These are phyloP conservation scores for Raffaelea ambrosiae DNA, from an alignment of 2,329 filamentous ascomycete species.

Conservation along the genomic window DNA sequence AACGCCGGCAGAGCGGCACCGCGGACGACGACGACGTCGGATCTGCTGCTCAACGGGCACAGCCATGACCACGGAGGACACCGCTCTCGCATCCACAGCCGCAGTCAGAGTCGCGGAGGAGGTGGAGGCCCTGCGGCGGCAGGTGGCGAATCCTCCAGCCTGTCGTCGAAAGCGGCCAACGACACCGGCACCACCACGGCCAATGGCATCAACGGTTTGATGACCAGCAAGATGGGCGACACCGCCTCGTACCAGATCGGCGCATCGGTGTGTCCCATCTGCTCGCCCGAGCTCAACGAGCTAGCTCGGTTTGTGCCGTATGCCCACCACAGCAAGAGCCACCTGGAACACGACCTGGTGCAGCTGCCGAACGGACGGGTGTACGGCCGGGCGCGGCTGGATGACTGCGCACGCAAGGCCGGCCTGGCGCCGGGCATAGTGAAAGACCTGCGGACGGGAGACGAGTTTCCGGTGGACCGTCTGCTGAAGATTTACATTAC, in stretches of 20 bases:
- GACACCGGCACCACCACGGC: conserved; percentile 3
- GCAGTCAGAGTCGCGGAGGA: too few relatives aligned
- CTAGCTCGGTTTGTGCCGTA: conserved; percentile 85
- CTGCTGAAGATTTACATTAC: conserved; percentile 90
- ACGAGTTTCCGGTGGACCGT: conserved; percentile 51
- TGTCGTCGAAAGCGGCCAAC: too few relatives aligned
- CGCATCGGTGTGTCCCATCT: conserved; percentile 71
- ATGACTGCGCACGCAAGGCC: conserved; percentile 71
- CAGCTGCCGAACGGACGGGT: conserved; percentile 81
- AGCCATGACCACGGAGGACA: too few relatives aligned
- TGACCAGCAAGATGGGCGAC: conserved; percentile 10
- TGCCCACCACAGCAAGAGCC: conserved; percentile 89
- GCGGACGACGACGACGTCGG: too few relatives aligned
- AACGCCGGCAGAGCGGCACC: too few relatives aligned
- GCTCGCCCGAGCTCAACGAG: conserved; percentile 88
- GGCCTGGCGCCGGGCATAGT: conserved; percentile 58
- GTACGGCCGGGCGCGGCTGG: conserved; percentile 67
- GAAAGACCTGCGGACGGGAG: conserved; percentile 70
- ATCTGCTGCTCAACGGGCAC: too few relatives aligned
- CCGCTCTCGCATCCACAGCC: too few relatives aligned
- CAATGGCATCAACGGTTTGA: conserved; percentile 6
- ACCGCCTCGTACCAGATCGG: conserved; percentile 13
- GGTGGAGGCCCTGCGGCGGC: too few relatives aligned
- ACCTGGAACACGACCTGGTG: conserved; percentile 79
- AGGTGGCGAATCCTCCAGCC: too few relatives aligned